Conservation (phyloP, 2,329 filamentous ascomycete species). For the Phaeophleospora eucalypticola region DNA sequence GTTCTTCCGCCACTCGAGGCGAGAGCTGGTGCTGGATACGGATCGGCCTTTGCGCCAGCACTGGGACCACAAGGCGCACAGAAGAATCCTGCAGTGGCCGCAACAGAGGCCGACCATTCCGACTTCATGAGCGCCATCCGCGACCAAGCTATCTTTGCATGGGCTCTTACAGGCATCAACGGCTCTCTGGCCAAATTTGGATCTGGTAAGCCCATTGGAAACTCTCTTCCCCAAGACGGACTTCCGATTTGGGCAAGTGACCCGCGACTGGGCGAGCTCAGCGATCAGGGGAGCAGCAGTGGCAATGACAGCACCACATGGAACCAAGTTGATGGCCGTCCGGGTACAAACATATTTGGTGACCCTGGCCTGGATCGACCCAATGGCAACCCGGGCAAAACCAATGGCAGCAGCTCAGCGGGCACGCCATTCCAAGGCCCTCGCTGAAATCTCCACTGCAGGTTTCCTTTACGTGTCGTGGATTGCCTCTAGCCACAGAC, state of each 20-base stretch:
- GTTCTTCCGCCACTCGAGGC: conserved; percentile 45
- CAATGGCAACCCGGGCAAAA: conserved; percentile 12
- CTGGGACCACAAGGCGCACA: conserved; percentile 32
- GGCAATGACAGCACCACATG: conserved; percentile 6
- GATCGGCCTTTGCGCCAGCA: conserved; percentile 35
- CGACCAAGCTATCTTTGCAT: conserved; percentile 83
- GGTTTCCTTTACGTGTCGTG: no score
- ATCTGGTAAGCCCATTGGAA: conserved; percentile 58
- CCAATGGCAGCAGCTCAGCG: conserved; percentile 8
- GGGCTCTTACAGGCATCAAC: conserved; percentile 77
- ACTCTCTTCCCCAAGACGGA: conserved; percentile 58
- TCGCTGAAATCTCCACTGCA: no score
- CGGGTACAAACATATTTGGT: conserved; percentile 27
- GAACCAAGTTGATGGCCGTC: conserved; percentile 2
- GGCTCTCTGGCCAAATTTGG: conserved; percentile 64
- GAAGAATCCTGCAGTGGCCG: conserved; percentile 4
- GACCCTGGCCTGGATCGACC: conserved; percentile 28
- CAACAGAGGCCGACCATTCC: conserved; percentile 50
- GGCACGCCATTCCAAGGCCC: conserved; percentile 9
- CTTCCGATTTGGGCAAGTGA: conserved; percentile 56
- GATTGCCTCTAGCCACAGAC: no score
- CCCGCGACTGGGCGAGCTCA: conserved; percentile 6
- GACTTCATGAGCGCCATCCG: conserved; percentile 76
- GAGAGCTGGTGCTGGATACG: conserved; percentile 27
- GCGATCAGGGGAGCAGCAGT: conserved; percentile 6